Conservation (phyloP, 768 basidiomycete genomes). For the Xerocomellus intermedius region DNA sequence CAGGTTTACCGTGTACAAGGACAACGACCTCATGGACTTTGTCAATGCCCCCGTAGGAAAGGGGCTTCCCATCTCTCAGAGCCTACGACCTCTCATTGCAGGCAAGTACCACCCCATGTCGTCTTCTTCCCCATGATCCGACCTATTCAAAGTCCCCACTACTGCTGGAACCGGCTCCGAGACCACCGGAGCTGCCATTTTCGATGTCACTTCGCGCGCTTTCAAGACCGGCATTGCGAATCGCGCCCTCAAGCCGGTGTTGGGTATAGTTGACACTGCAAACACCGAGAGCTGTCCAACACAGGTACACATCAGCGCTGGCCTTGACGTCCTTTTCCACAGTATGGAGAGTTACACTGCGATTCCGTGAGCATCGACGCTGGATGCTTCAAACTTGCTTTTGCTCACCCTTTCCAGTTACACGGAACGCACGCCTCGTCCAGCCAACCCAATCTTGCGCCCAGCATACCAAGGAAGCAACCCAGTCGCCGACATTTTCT, state of each 20-base stretch:
- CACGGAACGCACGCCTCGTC: slow-evolving; percentile 85
- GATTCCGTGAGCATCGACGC: slow-evolving; percentile 63
- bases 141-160: slow-evolving; percentile 50
- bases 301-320: slow-evolving; percentile 92
- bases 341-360: slow-evolving; percentile 94
- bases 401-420: slow-evolving; percentile 50
- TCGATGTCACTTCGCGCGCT: slow-evolving; percentile 85
- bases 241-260: slow-evolving; percentile 83
- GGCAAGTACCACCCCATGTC: slow-evolving; percentile 35
- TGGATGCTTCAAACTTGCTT: not conserved
- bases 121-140: not conserved
- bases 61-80: slow-evolving; percentile 76
- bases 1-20: slow-evolving; percentile 88
- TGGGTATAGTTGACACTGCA: slow-evolving; percentile 84
- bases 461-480: slow-evolving; percentile 95
- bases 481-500: slow-evolving; percentile 94
- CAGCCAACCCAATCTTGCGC: slow-evolving; percentile 83
- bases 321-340: slow-evolving; percentile 94
- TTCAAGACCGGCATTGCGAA: slow-evolving; percentile 98
- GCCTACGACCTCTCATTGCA: slow-evolving; percentile 82
- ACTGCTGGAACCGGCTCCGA: slow-evolving; percentile 91
- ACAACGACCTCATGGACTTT: slow-evolving; percentile 92
- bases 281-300: slow-evolving; percentile 91
- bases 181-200: slow-evolving; percentile 92
- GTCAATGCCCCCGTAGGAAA: slow-evolving; percentile 96